These are phyloP conservation scores for Geotrichum aggregatum DNA, from an alignment of 1,139 yeast species.

Conservation along the genomic window DNA sequence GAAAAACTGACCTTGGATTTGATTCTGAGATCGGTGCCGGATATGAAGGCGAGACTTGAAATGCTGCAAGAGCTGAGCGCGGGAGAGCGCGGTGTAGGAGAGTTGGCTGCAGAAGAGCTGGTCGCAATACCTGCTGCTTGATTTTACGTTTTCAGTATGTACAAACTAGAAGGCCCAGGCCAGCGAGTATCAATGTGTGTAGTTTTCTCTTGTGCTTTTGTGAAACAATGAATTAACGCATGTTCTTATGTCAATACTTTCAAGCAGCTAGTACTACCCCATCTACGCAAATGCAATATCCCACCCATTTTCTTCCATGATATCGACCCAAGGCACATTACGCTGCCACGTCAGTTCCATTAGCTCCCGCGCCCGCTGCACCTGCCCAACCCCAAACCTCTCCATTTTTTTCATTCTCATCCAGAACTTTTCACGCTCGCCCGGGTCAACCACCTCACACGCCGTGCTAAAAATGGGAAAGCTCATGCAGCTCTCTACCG, in stretches of 20 bases:
- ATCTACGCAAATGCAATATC: slow-evolving; percentile 31
- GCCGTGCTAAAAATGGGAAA: slow-evolving; percentile 55
- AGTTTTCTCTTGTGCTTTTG: no score
- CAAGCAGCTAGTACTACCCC: no score
- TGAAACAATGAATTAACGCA: no score
- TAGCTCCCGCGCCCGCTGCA: slow-evolving; percentile 43
- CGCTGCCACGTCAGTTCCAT: slow-evolving; percentile 50
- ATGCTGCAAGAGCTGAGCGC: slow-evolving; percentile 25
- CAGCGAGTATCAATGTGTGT: no score
- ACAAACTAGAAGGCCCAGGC: no score
- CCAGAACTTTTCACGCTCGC: slow-evolving; percentile 39
- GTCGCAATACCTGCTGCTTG: no score
- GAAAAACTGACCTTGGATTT: slow-evolving; percentile 65
- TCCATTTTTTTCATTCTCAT: slow-evolving; percentile 43
- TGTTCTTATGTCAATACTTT: no score
- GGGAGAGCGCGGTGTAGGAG: no score
- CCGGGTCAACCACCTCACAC: slow-evolving; percentile 46
- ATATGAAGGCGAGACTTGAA: slow-evolving; percentile 57
- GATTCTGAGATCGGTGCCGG: slow-evolving; percentile 61
- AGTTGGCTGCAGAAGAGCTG: no score
- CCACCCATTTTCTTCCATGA: slow-evolving; percentile 33
- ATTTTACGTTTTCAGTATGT: no score
- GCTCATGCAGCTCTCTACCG: slow-evolving; percentile 52
- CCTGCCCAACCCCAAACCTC: slow-evolving; percentile 47
- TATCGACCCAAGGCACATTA: slow-evolving; percentile 32